Percentiles rank a stretch among this genome's conserved stretches.
phyloP scores from a whole-genome alignment of 2,329 filamentous ascomycete species.

The Colletotrichum lindemuthianum region DNA sequence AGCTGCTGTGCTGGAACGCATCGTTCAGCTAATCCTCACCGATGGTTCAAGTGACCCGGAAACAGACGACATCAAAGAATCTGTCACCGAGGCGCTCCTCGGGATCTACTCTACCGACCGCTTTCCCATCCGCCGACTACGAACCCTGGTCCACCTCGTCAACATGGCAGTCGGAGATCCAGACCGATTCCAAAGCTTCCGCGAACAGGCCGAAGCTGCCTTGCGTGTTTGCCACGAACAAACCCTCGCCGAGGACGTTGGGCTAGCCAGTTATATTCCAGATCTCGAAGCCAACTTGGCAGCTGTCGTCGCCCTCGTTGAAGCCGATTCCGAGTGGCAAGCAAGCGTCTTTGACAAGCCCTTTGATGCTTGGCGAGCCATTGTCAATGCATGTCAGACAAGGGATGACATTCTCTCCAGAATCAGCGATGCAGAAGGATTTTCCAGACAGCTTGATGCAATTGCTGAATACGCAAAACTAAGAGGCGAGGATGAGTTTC shows the following conservation, averaged over 20 bases:
- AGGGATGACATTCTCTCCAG: constrained; percentile 52
- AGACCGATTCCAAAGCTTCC: constrained; percentile 51
- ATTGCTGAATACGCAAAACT: constrained; percentile 62
- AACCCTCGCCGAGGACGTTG: constrained; percentile 55
- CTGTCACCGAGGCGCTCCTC: constrained; percentile 58
- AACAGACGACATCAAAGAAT: constrained; percentile 49
- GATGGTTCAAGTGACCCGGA: constrained; percentile 46
- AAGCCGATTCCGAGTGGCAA: constrained; percentile 45
- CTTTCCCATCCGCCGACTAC: constrained; percentile 63
- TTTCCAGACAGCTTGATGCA: constrained; percentile 61
- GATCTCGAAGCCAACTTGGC: constrained; percentile 58
- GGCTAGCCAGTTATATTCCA: constrained; percentile 55
- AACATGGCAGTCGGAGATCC: constrained; percentile 58
- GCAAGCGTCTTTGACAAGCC: constrained; percentile 47
- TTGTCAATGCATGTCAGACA: constrained; percentile 51
- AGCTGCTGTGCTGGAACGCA: constrained; percentile 68
- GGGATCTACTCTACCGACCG: constrained; percentile 59
- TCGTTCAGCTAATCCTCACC: constrained; percentile 61
- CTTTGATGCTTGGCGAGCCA: constrained; percentile 56
- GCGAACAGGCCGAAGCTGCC: constrained; percentile 51
- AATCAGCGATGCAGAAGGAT: constrained; percentile 60
- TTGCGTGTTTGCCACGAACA: constrained; percentile 48
- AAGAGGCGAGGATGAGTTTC: constrained; percentile 58
- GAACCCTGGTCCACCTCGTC: constrained; percentile 61
- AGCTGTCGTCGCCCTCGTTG: constrained; percentile 56